Evolutionary conservation across 306 rosid species (phyloP).

Genomic region (Pyrus betulifolia): DNA sequence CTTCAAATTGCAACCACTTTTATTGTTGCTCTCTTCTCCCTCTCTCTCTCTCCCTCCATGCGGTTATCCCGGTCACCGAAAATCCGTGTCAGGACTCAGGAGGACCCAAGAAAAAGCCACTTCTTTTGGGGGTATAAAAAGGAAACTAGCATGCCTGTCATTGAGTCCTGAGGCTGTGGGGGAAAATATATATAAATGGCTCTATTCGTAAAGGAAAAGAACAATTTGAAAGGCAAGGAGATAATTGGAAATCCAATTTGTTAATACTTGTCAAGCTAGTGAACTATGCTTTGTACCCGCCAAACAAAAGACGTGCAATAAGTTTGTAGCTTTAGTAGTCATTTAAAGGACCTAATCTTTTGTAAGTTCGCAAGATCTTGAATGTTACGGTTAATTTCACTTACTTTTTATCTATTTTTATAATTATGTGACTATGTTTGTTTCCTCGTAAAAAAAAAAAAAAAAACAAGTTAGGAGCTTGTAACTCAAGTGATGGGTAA

Average conservation of each 20-base stretch:
- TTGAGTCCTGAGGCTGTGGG: slow-evolving; percentile 38
- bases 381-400: too few species aligned
- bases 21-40: slow-evolving; percentile 6
- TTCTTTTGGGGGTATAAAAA: slow-evolving; percentile 40
- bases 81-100: slow-evolving; percentile 56
- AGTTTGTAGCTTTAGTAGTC: too few species aligned
- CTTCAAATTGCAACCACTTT: slow-evolving; percentile 40
- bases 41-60: slow-evolving; percentile 31
- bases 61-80: slow-evolving; percentile 60
- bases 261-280: neutral
- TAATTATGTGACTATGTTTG: too few species aligned
- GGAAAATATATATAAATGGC: slow-evolving; percentile 31
- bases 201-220: slow-evolving; percentile 1
- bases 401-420: neutral
- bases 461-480: too few species aligned
- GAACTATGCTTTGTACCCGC: neutral
- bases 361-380: neutral
- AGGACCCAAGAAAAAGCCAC: slow-evolving; percentile 26
- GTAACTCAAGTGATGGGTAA: too few species aligned
- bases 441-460: too few species aligned
- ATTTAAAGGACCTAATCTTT: neutral
- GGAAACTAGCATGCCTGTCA: slow-evolving; percentile 71
- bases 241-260: slow-evolving; percentile 36
- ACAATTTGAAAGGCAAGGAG: slow-evolving; percentile 21
- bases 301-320: neutral